A percentile compares a stretch with the other conserved stretches of the same genome.
These are phyloP conservation scores for Debaryomyces prosopidis DNA, from an alignment of 805 yeast species.

Conservation along the genomic window DNA sequence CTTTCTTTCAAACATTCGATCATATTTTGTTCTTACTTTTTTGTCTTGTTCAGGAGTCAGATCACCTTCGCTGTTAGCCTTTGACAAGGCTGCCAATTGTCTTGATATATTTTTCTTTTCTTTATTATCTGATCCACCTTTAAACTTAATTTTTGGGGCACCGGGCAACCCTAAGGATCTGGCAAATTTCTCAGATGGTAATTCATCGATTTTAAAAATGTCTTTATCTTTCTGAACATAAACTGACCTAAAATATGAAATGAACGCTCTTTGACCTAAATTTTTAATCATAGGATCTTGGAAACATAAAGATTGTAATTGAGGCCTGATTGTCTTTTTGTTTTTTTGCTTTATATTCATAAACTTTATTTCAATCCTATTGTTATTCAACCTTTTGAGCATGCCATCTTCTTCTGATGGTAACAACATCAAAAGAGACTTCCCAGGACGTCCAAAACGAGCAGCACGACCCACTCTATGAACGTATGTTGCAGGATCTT, in stretches of 20 bases:
- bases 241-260: constrained; percentile 84
- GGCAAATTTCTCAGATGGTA: constrained; percentile 85
- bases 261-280: constrained; percentile 93
- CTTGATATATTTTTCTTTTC: constrained; percentile 82
- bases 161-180: constrained; percentile 91
- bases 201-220: constrained; percentile 71
- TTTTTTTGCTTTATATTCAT: constrained; percentile 75
- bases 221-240: constrained; percentile 85
- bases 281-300: constrained; percentile 89
- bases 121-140: constrained; percentile 54
- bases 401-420: constrained; percentile 83
- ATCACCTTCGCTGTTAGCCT: constrained; percentile 60
- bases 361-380: constrained; percentile 68
- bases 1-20: constrained; percentile 91
- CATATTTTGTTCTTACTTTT: constrained; percentile 81
- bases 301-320: constrained; percentile 87
- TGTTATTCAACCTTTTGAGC: constrained; percentile 57
- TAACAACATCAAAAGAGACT: constrained; percentile 76
- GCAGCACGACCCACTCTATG: constrained; percentile 93
- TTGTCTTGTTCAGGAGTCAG: constrained; percentile 33
- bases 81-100: constrained; percentile 57
- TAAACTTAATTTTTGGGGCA: constrained; percentile 86
- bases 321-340: constrained; percentile 73
- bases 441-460: constrained; percentile 81
- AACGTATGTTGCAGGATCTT: constrained; percentile 83